Evolutionary conservation across 2,329 filamentous ascomycete genomes (phyloP).

Genomic region (Venturia effusa): DNA sequence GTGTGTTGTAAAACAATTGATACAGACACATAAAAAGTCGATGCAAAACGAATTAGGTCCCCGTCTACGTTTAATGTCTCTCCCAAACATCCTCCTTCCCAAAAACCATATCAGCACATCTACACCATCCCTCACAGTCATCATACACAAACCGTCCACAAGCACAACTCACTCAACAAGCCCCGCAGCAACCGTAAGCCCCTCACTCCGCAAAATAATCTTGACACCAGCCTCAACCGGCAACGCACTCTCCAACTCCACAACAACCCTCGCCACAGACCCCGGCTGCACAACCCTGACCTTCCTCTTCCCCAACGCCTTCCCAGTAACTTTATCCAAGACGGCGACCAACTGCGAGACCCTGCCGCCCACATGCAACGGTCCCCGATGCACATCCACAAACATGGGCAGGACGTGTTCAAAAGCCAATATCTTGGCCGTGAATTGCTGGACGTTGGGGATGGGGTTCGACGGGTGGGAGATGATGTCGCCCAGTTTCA

Average conservation of each 20-base stretch:
- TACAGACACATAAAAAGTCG: too few relatives aligned
- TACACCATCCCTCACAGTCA: too few relatives aligned
- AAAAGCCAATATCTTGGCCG: slow-evolving; percentile 77
- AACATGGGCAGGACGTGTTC: slow-evolving; percentile 81
- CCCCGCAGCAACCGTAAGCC: slow-evolving; percentile 79
- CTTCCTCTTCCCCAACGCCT: slow-evolving; percentile 62
- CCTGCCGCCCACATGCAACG: slow-evolving; percentile 66
- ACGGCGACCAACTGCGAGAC: slow-evolving; percentile 62
- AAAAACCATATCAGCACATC: too few relatives aligned
- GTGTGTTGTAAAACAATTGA: too few relatives aligned
- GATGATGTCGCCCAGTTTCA: slow-evolving; percentile 72
- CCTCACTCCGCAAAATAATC: slow-evolving; percentile 69
- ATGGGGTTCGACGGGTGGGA: slow-evolving; percentile 61
- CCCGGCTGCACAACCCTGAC: slow-evolving; percentile 75
- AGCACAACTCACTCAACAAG: slow-evolving; percentile 59
- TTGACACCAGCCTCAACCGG: slow-evolving; percentile 72
- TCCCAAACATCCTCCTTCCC: too few relatives aligned
- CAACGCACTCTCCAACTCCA: slow-evolving; percentile 50
- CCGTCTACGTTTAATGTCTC: too few relatives aligned
- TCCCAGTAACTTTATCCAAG: slow-evolving; percentile 68
- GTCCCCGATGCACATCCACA: slow-evolving; percentile 78
- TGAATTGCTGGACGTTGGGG: slow-evolving; percentile 60
- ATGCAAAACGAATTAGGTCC: too few relatives aligned
- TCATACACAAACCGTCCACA: too few relatives aligned
- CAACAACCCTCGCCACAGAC: slow-evolving; percentile 61